Evolutionary conservation across 2,329 filamentous ascomycete genomes (phyloP).

Genomic region (Phialophora tarda): DNA sequence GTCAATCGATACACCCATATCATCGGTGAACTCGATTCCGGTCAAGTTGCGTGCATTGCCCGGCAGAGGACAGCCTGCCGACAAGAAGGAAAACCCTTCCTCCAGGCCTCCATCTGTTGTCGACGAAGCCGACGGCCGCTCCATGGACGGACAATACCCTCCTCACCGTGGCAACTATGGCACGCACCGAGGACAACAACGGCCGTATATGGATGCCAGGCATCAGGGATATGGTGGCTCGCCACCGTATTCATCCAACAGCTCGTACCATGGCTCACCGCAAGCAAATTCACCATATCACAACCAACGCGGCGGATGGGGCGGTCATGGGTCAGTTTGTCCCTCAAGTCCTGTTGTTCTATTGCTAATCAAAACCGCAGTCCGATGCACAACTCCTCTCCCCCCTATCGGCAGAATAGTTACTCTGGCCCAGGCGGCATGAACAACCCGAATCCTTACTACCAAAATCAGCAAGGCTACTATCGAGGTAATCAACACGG

Average conservation of each 20-base stretch:
- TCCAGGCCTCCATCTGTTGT: constrained; percentile 40
- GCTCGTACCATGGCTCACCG: constrained; percentile 65
- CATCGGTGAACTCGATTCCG: constrained; percentile 25
- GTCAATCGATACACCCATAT: constrained; percentile 24
- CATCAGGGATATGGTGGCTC: constrained; percentile 61
- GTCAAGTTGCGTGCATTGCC: constrained; percentile 18
- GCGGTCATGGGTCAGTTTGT: constrained; percentile 57
- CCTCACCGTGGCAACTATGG: constrained; percentile 44
- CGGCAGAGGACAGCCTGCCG: constrained; percentile 11
- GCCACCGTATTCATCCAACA: constrained; percentile 60
- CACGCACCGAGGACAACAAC: constrained; percentile 46
- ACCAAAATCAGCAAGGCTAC: constrained; percentile 53
- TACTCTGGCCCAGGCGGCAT: constrained; percentile 58
- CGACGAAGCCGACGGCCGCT: constrained; percentile 42
- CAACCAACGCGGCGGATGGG: constrained; percentile 60
- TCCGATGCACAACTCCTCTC: constrained; percentile 64
- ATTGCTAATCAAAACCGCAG: constrained; percentile 43
- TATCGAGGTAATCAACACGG: constrained; percentile 64
- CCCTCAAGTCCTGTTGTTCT: constrained; percentile 22
- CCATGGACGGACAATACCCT: constrained; percentile 44
- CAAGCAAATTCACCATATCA: constrained; percentile 66
- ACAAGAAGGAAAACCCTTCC: constrained; percentile 12
- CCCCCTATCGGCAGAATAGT: constrained; percentile 63
- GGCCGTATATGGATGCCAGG: constrained; percentile 50
- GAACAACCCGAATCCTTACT: constrained; percentile 60